Conservation (phyloP, 768 basidiomycete genomes). For the Trametes cingulata region DNA sequence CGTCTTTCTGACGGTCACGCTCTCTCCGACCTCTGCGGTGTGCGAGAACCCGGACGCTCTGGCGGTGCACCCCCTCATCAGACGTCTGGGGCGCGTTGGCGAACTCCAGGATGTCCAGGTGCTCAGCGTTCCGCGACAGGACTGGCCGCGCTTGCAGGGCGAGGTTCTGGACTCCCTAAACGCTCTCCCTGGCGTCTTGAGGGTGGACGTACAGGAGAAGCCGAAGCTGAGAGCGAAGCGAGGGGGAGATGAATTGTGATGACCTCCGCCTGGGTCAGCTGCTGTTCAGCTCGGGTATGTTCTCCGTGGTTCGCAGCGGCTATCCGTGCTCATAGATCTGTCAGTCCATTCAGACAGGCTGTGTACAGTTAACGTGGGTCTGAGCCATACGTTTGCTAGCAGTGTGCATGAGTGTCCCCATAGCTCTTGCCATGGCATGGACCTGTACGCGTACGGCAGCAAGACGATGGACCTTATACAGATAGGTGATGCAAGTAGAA, state of each 20-base stretch:
- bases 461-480: too few species aligned
- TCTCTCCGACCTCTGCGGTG: constrained; percentile 38
- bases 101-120: constrained; percentile 45
- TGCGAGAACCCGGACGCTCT: constrained; percentile 35
- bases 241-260: constrained; percentile 35
- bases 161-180: constrained; percentile 36
- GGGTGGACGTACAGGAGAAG: constrained; percentile 40
- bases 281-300: neutral
- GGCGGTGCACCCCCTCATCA: constrained; percentile 37
- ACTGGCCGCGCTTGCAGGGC: constrained; percentile 37
- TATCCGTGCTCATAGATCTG: too few species aligned
- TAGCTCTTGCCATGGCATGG: too few species aligned
- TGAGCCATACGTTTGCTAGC: too few species aligned
- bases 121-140: constrained; percentile 42
- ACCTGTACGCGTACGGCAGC: too few species aligned
- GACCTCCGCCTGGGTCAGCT: neutral
- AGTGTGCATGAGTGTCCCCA: too few species aligned
- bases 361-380: too few species aligned
- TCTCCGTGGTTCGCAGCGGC: neutral
- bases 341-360: too few species aligned
- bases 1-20: constrained; percentile 45
- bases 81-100: constrained; percentile 44
- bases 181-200: constrained; percentile 32
- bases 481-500: too few species aligned
- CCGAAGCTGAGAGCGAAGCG: constrained; percentile 39